Evolutionary conservation across 345 rosid genomes (phyloP).

Genomic region (Dipteronia sinensis): DNA sequence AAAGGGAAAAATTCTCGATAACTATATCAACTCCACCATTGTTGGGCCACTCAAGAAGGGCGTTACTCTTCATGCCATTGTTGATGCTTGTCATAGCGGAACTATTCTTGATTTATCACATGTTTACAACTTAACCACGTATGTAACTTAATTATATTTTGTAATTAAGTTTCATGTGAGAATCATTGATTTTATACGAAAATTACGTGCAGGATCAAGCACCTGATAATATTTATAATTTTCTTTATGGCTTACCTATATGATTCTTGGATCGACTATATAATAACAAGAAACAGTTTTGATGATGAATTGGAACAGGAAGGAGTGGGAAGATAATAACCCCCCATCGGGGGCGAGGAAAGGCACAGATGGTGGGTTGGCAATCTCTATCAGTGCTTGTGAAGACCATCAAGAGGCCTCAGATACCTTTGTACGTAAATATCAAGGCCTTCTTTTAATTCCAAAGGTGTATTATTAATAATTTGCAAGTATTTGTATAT

Average conservation of each 20-base stretch:
- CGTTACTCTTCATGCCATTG: conserved; percentile 48
- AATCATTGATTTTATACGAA: too few relatives aligned
- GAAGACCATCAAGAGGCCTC: conserved; percentile 40
- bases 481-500: too few relatives aligned
- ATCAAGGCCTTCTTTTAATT: too few relatives aligned
- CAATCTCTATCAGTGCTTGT: conserved; percentile 54
- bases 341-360: conserved; percentile 46
- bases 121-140: not conserved
- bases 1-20: conserved; percentile 40
- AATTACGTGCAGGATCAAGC: too few relatives aligned
- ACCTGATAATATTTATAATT: too few relatives aligned
- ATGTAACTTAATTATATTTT: too few relatives aligned
- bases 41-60: conserved; percentile 42
- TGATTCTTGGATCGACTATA: too few relatives aligned
- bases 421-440: conserved; percentile 41
- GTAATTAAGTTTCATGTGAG: too few relatives aligned
- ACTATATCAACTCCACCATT: conserved; percentile 39
- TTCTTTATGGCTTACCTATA: too few relatives aligned
- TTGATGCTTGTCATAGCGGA: conserved; percentile 46
- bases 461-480: too few relatives aligned
- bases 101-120: not conserved
- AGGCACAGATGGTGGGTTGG: conserved; percentile 50
- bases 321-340: conserved; percentile 31
- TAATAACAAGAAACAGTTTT: too few relatives aligned
- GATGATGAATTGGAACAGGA: conserved; percentile 19